Conservation (phyloP, 768 basidiomycete genomes). For the Boletus sensibilis region DNA sequence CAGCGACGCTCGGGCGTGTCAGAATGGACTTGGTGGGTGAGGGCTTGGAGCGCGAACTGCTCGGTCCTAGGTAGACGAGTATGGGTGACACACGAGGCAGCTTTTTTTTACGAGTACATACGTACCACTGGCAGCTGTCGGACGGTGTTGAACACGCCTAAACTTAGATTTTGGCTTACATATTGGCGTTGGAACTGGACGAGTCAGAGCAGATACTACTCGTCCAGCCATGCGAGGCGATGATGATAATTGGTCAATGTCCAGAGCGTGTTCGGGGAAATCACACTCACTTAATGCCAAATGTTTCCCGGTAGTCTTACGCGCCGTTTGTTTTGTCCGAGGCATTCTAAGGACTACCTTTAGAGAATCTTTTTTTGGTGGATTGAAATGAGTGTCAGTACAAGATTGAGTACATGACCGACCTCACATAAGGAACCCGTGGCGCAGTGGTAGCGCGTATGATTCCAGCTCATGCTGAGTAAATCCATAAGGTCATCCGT, state of each 20-base stretch:
- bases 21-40: background rate
- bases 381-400: background rate
- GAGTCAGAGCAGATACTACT: background rate
- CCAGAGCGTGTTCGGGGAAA: background rate
- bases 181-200: background rate
- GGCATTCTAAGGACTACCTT: conserved; percentile 2
- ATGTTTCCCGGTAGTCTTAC: conserved; percentile 20
- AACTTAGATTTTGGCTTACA: background rate
- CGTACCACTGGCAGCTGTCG: background rate
- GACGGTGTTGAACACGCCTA: background rate
- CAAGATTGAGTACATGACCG: background rate
- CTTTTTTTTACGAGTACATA: background rate
- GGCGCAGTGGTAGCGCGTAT: conserved; percentile 41
- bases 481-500: conserved; percentile 46
- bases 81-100: background rate
- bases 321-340: conserved; percentile 18
- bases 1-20: background rate
- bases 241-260: background rate
- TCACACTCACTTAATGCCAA: conserved; percentile 2
- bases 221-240: background rate
- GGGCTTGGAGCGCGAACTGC: background rate
- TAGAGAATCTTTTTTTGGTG: background rate
- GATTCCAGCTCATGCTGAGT: conserved; percentile 33
- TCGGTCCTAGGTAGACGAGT: background rate
- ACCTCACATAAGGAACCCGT: conserved; percentile 25